Percentiles rank a stretch among this genome's conserved stretches.
These are phyloP conservation scores for Lathyrus aphaca DNA, from an alignment of 306 rosid species.

Conservation along the genomic window DNA sequence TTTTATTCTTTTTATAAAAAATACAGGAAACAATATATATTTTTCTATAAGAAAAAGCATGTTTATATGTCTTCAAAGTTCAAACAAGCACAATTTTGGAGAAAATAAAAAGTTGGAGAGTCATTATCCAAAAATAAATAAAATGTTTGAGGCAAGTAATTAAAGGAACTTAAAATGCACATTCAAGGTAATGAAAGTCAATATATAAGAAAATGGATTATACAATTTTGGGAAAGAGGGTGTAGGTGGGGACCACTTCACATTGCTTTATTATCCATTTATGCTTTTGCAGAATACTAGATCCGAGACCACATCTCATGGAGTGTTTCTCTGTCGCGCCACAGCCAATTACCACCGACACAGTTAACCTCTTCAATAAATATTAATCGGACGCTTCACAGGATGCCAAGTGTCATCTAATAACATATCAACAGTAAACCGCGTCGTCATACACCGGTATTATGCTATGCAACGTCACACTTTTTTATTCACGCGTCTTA, in stretches of 20 bases:
- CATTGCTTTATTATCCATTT: background rate
- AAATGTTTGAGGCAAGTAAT: too few species aligned
- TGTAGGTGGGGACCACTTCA: constrained; percentile 18
- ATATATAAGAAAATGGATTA: background rate
- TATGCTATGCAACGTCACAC: constrained; percentile 13
- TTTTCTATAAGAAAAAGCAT: too few species aligned
- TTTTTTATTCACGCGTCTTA: background rate
- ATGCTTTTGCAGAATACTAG: constrained; percentile 17
- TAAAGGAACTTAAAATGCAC: background rate
- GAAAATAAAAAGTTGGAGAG: too few species aligned
- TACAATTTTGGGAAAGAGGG: background rate
- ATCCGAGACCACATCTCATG: constrained; percentile 41
- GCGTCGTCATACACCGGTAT: constrained; percentile 34
- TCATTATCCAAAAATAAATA: too few species aligned
- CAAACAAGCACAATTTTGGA: background rate
- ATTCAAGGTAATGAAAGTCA: background rate
- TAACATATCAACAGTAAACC: constrained; percentile 15
- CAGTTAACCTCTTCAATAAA: background rate
- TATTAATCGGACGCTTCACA: constrained; percentile 1
- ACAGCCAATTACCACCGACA: constrained; percentile 55
- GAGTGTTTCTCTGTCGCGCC: constrained; percentile 12
- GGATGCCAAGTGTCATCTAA: constrained; percentile 47
- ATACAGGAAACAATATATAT: too few species aligned
- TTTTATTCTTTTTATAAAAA: too few species aligned
- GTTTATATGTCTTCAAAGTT: too few species aligned